phyloP scores from a whole-genome alignment of 352 stramenopile genomes.

The Phytophthora pluvialis region DNA sequence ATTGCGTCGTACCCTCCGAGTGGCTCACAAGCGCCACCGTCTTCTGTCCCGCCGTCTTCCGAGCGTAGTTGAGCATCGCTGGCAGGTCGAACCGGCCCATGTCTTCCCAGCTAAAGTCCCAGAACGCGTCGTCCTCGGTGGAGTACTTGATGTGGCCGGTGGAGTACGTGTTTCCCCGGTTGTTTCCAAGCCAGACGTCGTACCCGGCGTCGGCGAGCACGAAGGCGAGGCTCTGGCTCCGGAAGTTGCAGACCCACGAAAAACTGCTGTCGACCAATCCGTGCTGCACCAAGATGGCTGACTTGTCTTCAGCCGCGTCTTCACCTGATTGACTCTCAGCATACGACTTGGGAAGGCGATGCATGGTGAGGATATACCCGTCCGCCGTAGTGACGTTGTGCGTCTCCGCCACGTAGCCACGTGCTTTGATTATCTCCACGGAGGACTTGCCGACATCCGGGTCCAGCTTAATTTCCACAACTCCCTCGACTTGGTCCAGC shows the following conservation, averaged over 20 bases:
- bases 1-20: slow-evolving; percentile 61
- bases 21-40: slow-evolving; percentile 53
- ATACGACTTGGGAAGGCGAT: slow-evolving; percentile 56
- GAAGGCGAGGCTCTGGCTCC: slow-evolving; percentile 58
- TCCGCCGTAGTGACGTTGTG: slow-evolving; percentile 52
- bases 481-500: slow-evolving; percentile 27
- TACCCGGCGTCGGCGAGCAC: slow-evolving; percentile 59
- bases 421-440: slow-evolving; percentile 34
- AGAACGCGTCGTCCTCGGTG: slow-evolving; percentile 44
- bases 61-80: slow-evolving; percentile 52
- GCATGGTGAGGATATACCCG: slow-evolving; percentile 63
- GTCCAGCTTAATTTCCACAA: slow-evolving; percentile 29
- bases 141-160: slow-evolving; percentile 49
- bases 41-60: slow-evolving; percentile 31
- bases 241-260: slow-evolving; percentile 61
- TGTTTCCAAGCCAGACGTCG: slow-evolving; percentile 73
- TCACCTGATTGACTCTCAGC: slow-evolving; percentile 32
- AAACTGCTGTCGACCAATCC: slow-evolving; percentile 60
- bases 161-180: slow-evolving; percentile 69
- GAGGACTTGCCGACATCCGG: slow-evolving; percentile 36
- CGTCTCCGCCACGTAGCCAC: slow-evolving; percentile 53
- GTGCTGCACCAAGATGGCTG: slow-evolving; percentile 52
- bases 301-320: slow-evolving; percentile 38
- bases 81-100: slow-evolving; percentile 61
- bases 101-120: slow-evolving; percentile 63